Evolutionary conservation across 495 filamentous ascomycete species (phyloP).

Genomic region (Penicillium daleae): DNA sequence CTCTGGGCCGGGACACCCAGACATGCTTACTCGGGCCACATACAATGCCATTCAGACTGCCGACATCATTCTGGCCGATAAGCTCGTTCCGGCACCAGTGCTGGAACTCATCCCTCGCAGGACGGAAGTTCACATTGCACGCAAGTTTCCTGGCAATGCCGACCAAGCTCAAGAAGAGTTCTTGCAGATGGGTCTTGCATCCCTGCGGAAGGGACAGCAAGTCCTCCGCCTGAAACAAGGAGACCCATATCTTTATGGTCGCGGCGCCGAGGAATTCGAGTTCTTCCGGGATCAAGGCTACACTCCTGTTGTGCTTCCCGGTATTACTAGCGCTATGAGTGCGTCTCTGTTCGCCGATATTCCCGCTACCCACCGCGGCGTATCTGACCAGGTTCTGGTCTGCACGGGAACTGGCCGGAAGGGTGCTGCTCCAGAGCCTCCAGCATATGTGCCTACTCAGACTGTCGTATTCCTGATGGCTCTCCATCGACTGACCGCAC

Average conservation of each 20-base stretch:
- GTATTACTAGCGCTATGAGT: slow-evolving; percentile 84
- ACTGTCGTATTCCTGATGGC: slow-evolving; percentile 98
- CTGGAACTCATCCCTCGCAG: slow-evolving; percentile 88
- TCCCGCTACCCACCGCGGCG: slow-evolving; percentile 83
- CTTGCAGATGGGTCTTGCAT: slow-evolving; percentile 74
- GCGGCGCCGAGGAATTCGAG: slow-evolving; percentile 89
- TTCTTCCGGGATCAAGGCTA: slow-evolving; percentile 79
- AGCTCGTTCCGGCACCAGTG: slow-evolving; percentile 88
- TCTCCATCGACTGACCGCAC: slow-evolving; percentile 75
- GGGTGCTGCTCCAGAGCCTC: slow-evolving; percentile 79
- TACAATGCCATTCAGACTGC: slow-evolving; percentile 82
- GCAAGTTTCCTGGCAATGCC: slow-evolving; percentile 97
- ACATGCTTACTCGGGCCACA: slow-evolving; percentile 86
- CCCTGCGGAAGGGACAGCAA: slow-evolving; percentile 69
- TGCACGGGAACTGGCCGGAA: slow-evolving; percentile 95
- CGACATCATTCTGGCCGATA: slow-evolving; percentile 91
- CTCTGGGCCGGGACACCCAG: slow-evolving; percentile 90
- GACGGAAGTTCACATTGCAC: slow-evolving; percentile 87
- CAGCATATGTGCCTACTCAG: slow-evolving; percentile 72
- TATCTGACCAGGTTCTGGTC: slow-evolving; percentile 89
- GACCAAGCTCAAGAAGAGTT: slow-evolving; percentile 92
- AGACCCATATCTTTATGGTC: slow-evolving; percentile 93
- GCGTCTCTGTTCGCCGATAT: slow-evolving; percentile 89
- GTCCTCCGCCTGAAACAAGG: slow-evolving; percentile 94
- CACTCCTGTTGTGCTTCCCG: slow-evolving; percentile 75